Base-by-base conservation (phyloP, 2,329 filamentous ascomycete species). In the Stagonosporopsis tanaceti region DNA sequence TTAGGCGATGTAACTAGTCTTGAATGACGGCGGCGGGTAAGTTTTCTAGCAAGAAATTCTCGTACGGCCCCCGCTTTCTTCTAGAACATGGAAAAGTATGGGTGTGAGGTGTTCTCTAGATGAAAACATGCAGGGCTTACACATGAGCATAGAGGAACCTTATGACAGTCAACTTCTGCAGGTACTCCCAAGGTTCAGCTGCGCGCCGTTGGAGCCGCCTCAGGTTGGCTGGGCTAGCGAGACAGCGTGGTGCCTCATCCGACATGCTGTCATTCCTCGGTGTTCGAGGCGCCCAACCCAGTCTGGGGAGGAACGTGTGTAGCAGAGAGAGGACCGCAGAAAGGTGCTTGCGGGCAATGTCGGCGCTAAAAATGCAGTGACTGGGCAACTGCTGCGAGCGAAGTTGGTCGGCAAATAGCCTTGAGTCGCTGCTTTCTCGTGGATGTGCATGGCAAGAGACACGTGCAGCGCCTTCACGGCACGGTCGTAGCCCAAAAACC, bases 41-140 rank as follows among this genome's bases (percentile, higher is more conserved):
- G 46, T 47, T 59, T 59, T 59, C 34, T 57, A 45, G 50, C 56
- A 52, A 54, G 56, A 59, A 53, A 41, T 59, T 59, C 50, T 42
- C 50, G 56, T 53, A 41, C 17, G 25, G 45, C 28, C 51, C 52
- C 57, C 57, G 53, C 57, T 53, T 57, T 57, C 51, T 60, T 60
- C 57, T 60, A 57, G 57, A 60, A 60, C 50, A 38, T 17, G 39
- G 53, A 45, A 35, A 50, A 47, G 48, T 53, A 11, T 53, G 57
- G 57, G 42, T 56, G 48, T 12, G 25, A 40, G 27, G 34, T 25
- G 47, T 9, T 28, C 28, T n/a, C 37, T 52, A 15, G 44, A 44
- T 45, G 54, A 38, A 47, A 39, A 14, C 42, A 45, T 52, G 54
- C 38, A 52, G 38, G 54, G 54, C 48, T 52, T 11, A 7, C 12